Base-by-base conservation (phyloP, 1,284 basidiomycete genomes). In the Cryptococcus amylolentus region DNA sequence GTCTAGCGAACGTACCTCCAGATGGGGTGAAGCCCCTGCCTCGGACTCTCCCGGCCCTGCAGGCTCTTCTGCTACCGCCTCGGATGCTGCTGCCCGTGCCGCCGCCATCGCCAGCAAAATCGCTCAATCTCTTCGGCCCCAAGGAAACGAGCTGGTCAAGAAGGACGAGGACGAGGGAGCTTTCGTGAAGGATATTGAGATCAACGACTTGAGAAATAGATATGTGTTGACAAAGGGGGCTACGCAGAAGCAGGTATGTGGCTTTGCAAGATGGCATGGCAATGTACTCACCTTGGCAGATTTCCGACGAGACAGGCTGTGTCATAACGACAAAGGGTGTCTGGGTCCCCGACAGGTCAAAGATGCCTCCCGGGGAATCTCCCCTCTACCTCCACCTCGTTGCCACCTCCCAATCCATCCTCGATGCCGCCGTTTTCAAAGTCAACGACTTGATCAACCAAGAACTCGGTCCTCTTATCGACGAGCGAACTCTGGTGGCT, bases 121-220 rank as follows among this genome's bases (percentile, higher is more conserved):
- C 67, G 90, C 90, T 12, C 88, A 89, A 3, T 88, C 91, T 70
- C 88, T 91, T 62, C 65, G 71, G 48, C 71, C 71, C 10, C 69
- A 70, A 16, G 72, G 77, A 4, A 80, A 78, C 58, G 81, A 80
- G 56, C 76, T 80, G 45, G 82, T 82, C 31, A 77, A 77, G 65
- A 84, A 81, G 73, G 88, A 88, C 68, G 81, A 82, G 5, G 84
- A 89, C 58, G 90, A 93, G 62, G 89, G 83, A 43, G 90, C 89
- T 51, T 97, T 88, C 69, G 86, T 86, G 14, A 84, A 90, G 67
- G 92, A 97, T 74, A 91, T 98, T 60, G 94, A 98, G 74, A 96
- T 98, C 77, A 98, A 98, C 77, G 96, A 98, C 78, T 82, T 95
- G 56, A 81, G 94, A 67, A 98, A 98, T 78, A 83, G 95, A 58